Conservation (phyloP, 176 grass and related monocot species). For the sorghum (Sorghum bicolor) region Sorghum_bicolor_NCBIv3 NC_012873.2:58409501-58410000, state of each 20-base stretch:
- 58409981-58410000: conserved; percentile 96
- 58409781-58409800: conserved; percentile 2
- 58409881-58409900: neutral
- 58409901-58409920: neutral
- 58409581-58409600: conserved; percentile 91
- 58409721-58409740: too few species aligned
- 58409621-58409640: conserved; percentile 29
- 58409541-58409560: conserved; percentile 98
- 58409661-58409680: neutral
- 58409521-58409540: conserved; percentile 75
- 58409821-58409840: neutral
- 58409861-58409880: neutral
- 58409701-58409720: too few species aligned
- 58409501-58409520: neutral
- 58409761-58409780: conserved; percentile 3
- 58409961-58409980: conserved; percentile 90
- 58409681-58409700: neutral
- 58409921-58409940: conserved; percentile 21
- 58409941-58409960: conserved; percentile 84
- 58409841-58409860: neutral
- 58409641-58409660: neutral
- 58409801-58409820: conserved; percentile 1
- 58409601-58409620: conserved; percentile 96
- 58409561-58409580: conserved; percentile 92
- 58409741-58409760: neutral